phyloP scores from a whole-genome alignment of 148 eudicot genomes.

The Rhododendron vialii region DNA sequence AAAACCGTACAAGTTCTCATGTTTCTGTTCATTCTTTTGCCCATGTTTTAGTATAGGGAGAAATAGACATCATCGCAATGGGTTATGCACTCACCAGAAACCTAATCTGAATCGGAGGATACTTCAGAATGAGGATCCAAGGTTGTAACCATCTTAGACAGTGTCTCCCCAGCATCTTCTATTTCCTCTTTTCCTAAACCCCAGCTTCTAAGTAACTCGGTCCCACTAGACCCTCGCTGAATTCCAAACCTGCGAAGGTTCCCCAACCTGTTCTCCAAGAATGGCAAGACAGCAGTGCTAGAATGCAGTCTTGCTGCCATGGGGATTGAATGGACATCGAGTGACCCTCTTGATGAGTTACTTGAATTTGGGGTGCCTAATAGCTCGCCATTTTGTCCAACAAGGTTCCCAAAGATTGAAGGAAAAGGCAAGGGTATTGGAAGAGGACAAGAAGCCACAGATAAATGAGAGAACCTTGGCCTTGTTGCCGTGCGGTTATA shows the following conservation, averaged over 20 bases:
- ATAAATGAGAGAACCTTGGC: conserved; percentile 75
- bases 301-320: conserved; percentile 88
- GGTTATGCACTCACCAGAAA: neutral
- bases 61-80: neutral
- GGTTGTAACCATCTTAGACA: conserved; percentile 50
- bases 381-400: conserved; percentile 67
- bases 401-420: conserved; percentile 53
- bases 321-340: conserved; percentile 77
- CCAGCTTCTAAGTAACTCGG: conserved; percentile 60
- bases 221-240: conserved; percentile 63
- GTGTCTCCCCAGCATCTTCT: conserved; percentile 68
- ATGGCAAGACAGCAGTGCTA: conserved; percentile 68
- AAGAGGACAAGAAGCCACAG: conserved; percentile 68
- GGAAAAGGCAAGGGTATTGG: conserved; percentile 93
- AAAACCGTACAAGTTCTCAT: neutral
- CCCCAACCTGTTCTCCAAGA: conserved; percentile 51
- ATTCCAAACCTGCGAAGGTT: conserved; percentile 68
- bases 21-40: neutral
- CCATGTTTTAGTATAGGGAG: no score
- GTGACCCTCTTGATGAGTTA: conserved; percentile 58
- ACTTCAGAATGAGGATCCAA: conserved; percentile 47
- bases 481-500: conserved; percentile 33
- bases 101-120: conserved; percentile 80
- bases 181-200: conserved; percentile 85
- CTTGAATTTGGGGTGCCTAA: conserved; percentile 30